Evolutionary conservation across 768 basidiomycete species (phyloP).

Genomic region (Suillus subaureus): DNA sequence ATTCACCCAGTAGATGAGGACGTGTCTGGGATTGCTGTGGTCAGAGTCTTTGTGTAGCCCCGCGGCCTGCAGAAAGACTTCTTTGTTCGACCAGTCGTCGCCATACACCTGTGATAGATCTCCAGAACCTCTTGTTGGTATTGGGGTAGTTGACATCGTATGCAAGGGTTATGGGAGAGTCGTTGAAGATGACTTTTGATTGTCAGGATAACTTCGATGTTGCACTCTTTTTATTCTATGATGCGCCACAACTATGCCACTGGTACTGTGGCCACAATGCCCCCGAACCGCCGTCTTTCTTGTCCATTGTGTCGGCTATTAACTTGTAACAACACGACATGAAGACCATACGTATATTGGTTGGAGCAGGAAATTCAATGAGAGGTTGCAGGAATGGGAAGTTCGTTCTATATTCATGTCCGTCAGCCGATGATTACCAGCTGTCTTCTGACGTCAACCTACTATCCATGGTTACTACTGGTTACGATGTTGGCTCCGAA

Average conservation of each 20-base stretch:
- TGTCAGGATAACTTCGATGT: neutral
- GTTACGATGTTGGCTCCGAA: neutral
- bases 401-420: conserved; percentile 1
- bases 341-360: neutral
- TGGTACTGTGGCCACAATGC: neutral
- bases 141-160: neutral
- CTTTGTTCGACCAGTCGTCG: conserved; percentile 29
- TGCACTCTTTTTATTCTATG: neutral
- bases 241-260: neutral
- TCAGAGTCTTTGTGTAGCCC: neutral
- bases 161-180: neutral
- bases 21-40: conserved; percentile 9
- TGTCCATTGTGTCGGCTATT: neutral
- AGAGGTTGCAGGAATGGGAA: neutral
- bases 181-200: neutral
- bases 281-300: neutral
- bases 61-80: conserved; percentile 25
- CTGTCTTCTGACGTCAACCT: neutral
- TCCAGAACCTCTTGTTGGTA: neutral
- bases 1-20: conserved; percentile 32
- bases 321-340: neutral
- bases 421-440: neutral
- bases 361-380: neutral
- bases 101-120: neutral
- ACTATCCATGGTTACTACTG: neutral